Evolutionary conservation across 345 rosid species (phyloP).

Genomic region (Clausena lansium): DNA sequence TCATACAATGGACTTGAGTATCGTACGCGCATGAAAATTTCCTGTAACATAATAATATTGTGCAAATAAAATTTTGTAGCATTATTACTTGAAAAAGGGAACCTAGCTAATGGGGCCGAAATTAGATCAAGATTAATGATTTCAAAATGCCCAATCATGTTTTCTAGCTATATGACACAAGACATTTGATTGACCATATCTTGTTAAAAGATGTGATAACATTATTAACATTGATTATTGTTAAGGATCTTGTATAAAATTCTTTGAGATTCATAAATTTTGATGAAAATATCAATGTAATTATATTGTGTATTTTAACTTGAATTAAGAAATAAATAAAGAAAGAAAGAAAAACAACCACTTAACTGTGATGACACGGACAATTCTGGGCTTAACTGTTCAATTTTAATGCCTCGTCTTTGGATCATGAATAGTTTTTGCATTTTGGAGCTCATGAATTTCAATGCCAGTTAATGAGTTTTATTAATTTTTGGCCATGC

Average conservation of each 20-base stretch:
- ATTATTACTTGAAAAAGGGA: neutral
- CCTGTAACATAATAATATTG: neutral
- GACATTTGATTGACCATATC: neutral
- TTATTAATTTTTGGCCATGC: neutral
- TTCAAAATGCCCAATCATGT: conserved; percentile 5
- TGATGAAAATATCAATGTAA: neutral
- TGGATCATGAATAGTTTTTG: neutral
- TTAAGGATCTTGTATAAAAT: neutral
- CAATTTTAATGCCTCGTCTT: neutral
- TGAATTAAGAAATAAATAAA: neutral
- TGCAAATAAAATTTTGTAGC: neutral
- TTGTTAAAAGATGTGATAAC: neutral
- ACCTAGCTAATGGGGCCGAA: neutral
- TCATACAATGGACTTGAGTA: conserved; percentile 8
- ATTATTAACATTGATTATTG: neutral
- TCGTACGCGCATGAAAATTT: neutral
- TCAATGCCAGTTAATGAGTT: neutral
- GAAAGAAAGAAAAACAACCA: neutral
- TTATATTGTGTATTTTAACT: neutral
- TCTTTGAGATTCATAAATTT: no score
- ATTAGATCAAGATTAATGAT: neutral
- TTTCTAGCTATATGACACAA: neutral
- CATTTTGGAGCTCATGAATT: neutral
- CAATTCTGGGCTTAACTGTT: neutral
- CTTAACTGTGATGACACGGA: neutral